Evolutionary conservation across 1,139 yeast genomes (phyloP).

Genomic region (Hyphopichia fennica): DNA sequence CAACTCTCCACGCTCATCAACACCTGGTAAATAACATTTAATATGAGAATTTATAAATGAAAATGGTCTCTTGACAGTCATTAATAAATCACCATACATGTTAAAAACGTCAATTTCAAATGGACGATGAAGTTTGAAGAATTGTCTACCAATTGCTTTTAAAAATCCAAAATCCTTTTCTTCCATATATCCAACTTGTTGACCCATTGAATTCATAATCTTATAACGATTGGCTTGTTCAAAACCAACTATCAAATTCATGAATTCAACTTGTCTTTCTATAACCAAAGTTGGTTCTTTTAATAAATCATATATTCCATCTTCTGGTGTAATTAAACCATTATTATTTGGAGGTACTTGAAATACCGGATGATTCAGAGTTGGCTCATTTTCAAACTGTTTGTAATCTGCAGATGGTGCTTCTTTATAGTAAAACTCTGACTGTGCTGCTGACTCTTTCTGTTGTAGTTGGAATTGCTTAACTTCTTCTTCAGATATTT

Average conservation of each 20-base stretch:
- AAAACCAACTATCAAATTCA: slow-evolving; percentile 83
- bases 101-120: slow-evolving; percentile 82
- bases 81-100: slow-evolving; percentile 61
- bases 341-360: slow-evolving; percentile 40
- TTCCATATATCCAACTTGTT: slow-evolving; percentile 74
- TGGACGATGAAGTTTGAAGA: slow-evolving; percentile 82
- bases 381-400: slow-evolving; percentile 19
- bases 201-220: slow-evolving; percentile 72
- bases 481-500: slow-evolving; percentile 42
- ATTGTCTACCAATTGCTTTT: slow-evolving; percentile 74
- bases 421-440: slow-evolving; percentile 31
- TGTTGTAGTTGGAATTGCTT: slow-evolving; percentile 19
- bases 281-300: slow-evolving; percentile 81
- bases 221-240: slow-evolving; percentile 87
- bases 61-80: slow-evolving; percentile 79
- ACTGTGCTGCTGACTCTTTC: slow-evolving; percentile 8
- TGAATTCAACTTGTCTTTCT: slow-evolving; percentile 83
- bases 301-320: slow-evolving; percentile 57
- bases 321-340: slow-evolving; percentile 52
- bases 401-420: slow-evolving; percentile 24
- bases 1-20: slow-evolving; percentile 32
- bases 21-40: slow-evolving; percentile 65
- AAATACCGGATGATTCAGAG: slow-evolving; percentile 30
- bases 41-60: slow-evolving; percentile 87
- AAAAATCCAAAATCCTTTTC: slow-evolving; percentile 75